Base-by-base conservation (phyloP, 805 yeast species). In the Blastobotrys mokoenaii region DNA sequence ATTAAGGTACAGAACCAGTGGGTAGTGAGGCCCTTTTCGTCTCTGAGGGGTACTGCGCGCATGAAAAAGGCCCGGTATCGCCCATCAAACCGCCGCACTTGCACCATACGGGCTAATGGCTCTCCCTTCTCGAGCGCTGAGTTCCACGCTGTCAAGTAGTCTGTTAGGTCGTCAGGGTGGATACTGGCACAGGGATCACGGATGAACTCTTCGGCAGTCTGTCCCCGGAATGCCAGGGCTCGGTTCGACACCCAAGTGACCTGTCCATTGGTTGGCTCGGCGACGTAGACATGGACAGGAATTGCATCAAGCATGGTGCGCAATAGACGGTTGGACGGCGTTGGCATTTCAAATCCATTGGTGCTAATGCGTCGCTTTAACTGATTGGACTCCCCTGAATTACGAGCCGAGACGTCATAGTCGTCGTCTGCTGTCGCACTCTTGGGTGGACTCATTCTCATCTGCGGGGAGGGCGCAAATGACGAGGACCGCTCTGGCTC, bases 1-100 rank as follows among this genome's bases (percentile, higher is more conserved):
- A 59, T 58, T 54, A 54, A 50, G 2, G 64, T 59, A 16, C 62
- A 62, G 45, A 61, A 59, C 64, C 64, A 60, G 33, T 60, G 61
- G 3, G 59, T 53, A 17, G 60, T 56, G 2, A 58, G 44, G 12
- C 64, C 62, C 41, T 47, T 52, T 11, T 55, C 55, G 40, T 58
- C 57, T 6, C 61, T 52, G 32, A 62, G 38, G 11, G 66, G 65
- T 1, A 58, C 59, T 6, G 58, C 57, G 3, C 65, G 52, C 38
- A 54, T 51, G 15, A 58, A 49, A 33, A 61, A 58, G 34, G 51
- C 57, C 22, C 63, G 47, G 38, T 61, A 62, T 9, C 46, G 45
- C 5, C 61, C 63, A 44, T 62, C 66, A 46, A 61, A 62, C 27
- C 66, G 50, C 20, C 53, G 52, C 14, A 61, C 51, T 14, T 60